A percentile compares a stretch with the other conserved stretches of the same genome.
Conservation (phyloP, 257 asterid species). For the Ilex aquifolium region DNA sequence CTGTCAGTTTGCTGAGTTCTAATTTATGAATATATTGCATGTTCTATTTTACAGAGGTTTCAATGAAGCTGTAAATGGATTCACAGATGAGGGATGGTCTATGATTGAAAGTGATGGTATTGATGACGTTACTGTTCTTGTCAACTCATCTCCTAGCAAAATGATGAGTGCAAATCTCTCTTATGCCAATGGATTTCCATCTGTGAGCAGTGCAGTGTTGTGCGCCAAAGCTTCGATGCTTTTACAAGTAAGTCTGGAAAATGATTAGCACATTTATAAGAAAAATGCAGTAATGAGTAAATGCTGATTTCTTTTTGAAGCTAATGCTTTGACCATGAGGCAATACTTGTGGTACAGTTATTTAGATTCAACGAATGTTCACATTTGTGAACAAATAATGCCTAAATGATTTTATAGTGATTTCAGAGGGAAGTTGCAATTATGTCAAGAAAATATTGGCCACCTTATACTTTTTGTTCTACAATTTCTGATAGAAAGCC, state of each 20-base stretch:
- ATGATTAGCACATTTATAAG: background rate
- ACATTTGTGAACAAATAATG: no score
- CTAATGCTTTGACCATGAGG: no score
- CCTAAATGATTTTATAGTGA: no score
- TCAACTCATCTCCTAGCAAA: conserved; percentile 74
- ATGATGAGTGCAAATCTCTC: conserved; percentile 60
- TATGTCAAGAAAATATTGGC: no score
- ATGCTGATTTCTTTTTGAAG: no score
- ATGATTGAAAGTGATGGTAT: conserved; percentile 79
- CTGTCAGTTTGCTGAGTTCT: background rate
- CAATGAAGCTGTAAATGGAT: conserved; percentile 95
- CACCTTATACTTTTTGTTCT: no score
- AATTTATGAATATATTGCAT: background rate
- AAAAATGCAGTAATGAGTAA: no score
- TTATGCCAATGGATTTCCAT: conserved; percentile 69
- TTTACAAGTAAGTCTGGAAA: conserved; percentile 50
- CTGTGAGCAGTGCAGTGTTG: conserved; percentile 66
- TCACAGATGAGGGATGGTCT: conserved; percentile 95
- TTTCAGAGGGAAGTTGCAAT: no score
- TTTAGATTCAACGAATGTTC: no score
- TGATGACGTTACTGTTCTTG: conserved; percentile 89
- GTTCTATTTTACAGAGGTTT: conserved; percentile 58
- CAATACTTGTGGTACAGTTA: no score
- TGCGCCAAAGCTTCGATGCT: conserved; percentile 98
- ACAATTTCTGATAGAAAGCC: no score